Base-by-base conservation (phyloP, 257 asterid species). In the Galeopsis tetrahit region DNA sequence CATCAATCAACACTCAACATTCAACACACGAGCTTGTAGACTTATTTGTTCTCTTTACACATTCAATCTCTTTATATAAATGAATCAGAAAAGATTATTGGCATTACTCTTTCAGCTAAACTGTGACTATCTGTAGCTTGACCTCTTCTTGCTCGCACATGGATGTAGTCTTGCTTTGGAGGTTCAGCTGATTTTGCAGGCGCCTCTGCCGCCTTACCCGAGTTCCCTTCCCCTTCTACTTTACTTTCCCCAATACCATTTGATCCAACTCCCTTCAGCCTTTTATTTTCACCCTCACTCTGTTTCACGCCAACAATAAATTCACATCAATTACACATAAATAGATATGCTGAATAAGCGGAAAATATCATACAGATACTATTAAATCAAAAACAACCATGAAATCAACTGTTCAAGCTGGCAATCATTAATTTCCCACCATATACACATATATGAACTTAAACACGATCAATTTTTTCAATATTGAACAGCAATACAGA, bases 91-190 rank as follows among this genome's bases (percentile, higher is more conserved):
- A 9, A 2, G 48, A 17, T 15, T 10, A 6, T 32, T 10, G 70
- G 46, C 65, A 73, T 85, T 87, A 85, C 93, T 70, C 90, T 74
- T 81, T 87, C 93, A 32, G 93, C 93, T 78, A 87, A 82, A 80
- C 93, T 85, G 89, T 85, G 90, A 69, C 87, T 87, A 70, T 87
- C 93, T 42, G 93, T 87, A 38, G 93, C 93, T 82, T 87, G 93
- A 65, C 93, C 93, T 67, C 93, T 76, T 79, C 93, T 85, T 15
- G 93, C 93, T 58, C 93, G 84, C 13, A 87, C 93, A 35, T 87
- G 93, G 46, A 87, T 85, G 78, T 78, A 87, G 75, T 87, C 93
- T 75, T 84, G 91, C 77, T 83, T 87, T 10, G 89, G 79, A 10
- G 75, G 82, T 28, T 87, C 89, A 17, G 80, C 79, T 42, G 79